Percentiles rank a stretch among this genome's conserved stretches.
phyloP scores from a whole-genome alignment of 2,329 filamentous ascomycete species.

The Hymenoscyphus occultus region DNA sequence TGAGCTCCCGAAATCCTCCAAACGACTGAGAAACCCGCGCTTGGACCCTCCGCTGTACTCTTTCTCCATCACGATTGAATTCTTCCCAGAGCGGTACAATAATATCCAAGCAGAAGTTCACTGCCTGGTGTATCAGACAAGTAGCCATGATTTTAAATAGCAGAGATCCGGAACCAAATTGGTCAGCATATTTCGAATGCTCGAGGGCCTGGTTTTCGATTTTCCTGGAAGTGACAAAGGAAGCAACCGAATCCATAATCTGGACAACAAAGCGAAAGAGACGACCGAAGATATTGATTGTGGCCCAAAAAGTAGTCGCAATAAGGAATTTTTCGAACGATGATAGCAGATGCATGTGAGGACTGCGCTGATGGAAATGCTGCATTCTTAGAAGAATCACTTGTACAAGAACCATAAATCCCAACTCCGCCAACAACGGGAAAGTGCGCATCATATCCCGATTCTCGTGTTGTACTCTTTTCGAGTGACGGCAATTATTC shows the following conservation, averaged over 20 bases:
- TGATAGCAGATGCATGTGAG: constrained; percentile 6
- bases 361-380: constrained; percentile 7
- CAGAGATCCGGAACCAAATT: constrained; percentile 4
- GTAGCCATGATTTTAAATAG: constrained; percentile 14
- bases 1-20: constrained; percentile 3
- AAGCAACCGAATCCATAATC: background rate
- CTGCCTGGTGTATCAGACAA: constrained; percentile 10
- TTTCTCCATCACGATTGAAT: constrained; percentile 3
- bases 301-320: constrained; percentile 10
- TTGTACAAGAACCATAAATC: constrained; percentile 11
- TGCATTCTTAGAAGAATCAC: constrained; percentile 6
- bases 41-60: background rate
- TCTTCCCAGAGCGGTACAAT: constrained; percentile 12
- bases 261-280: background rate
- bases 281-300: background rate
- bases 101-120: constrained; percentile 11
- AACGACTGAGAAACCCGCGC: constrained; percentile 7
- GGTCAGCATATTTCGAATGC: background rate
- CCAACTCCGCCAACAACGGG: background rate
- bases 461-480: background rate
- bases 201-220: background rate
- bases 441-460: constrained; percentile 6
- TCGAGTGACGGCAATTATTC: background rate
- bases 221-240: background rate
- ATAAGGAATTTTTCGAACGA: constrained; percentile 11